These are phyloP conservation scores for Saprolegnia parasitica DNA, from an alignment of 352 stramenopile genomes.

Conservation along the genomic window DNA sequence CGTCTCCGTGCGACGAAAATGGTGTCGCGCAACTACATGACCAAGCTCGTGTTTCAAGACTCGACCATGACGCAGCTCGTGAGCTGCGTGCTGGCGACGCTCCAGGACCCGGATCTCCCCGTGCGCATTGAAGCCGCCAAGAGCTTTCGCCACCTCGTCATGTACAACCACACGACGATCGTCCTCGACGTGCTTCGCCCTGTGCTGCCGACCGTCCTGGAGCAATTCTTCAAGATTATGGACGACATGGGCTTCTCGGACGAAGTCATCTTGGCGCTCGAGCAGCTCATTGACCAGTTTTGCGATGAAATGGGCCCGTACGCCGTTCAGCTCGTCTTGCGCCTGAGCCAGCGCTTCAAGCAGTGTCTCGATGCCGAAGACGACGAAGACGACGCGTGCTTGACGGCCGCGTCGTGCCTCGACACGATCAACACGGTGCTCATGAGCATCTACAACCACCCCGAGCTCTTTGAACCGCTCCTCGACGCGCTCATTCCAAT, in stretches of 20 bases:
- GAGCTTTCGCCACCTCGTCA: conserved; percentile 32
- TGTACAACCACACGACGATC: conserved; percentile 23
- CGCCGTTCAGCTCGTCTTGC: conserved; percentile 62
- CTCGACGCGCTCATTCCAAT: conserved; percentile 25
- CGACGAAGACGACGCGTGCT: conserved; percentile 84
- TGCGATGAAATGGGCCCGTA: conserved; percentile 75
- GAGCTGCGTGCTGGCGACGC: conserved; percentile 1
- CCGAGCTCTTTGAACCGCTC: conserved; percentile 27
- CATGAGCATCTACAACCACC: conserved; percentile 30
- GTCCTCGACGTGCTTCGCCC: conserved; percentile 44
- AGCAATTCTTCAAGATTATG: conserved; percentile 90
- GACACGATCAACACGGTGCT: conserved; percentile 30
- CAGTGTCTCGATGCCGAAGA: conserved; percentile 61
- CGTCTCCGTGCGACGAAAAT: conserved; percentile 80
- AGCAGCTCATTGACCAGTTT: conserved; percentile 82
- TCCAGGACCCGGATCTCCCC: conserved; percentile 73
- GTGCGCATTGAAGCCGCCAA: conserved; percentile 81
- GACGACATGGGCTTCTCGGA: conserved; percentile 67
- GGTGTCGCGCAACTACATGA: conserved; percentile 36
- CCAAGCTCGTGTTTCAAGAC: conserved; percentile 26
- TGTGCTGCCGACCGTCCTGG: conserved; percentile 78
- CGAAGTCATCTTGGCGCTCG: conserved; percentile 69
- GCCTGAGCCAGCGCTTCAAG: conserved; percentile 68
- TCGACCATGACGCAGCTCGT: conserved; percentile 24
- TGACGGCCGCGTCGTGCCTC: conserved; percentile 55